Evolutionary conservation across 345 rosid genomes (phyloP), one percentile per base, ranked within the genome.

Genomic region (Excoecaria cochinchinensis): DNA sequence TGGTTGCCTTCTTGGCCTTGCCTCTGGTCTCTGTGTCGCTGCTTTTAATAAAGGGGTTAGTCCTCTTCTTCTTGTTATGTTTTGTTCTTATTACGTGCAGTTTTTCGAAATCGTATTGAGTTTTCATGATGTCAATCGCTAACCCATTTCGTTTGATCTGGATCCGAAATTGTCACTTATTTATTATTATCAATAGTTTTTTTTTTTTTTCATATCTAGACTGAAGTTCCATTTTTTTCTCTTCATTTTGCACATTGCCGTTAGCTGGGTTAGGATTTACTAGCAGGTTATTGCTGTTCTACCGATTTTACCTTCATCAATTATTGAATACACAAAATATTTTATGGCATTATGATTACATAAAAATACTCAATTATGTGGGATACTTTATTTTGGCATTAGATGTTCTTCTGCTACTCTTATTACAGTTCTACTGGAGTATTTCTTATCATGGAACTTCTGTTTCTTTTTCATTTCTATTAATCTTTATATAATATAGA

Each of bases 1-100:
- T 67, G 92, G 98, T 3, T 91, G 97, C 84, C 91, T 95, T 66
- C 90, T 95, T 25, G 97, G 97, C 59, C 92, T 95, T 25, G 95
- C 97, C 70, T 87, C 97, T 38, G 99, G 98, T 70, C 86, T 95
- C 61, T 91, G 88, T 51, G 99, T 95, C 5, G 97, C 99, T n/a
- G 94, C 90, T 17, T 95, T 95, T 83, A 92, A 88, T 71, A 86
- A 84, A 67, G 97, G 97, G 88, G 99, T 94, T 76, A 19, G 89
- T 40, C 71, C 40, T 56, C 57, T 22, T 74, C 47, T 51, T 48
- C 22, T 31, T 19, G 3, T 61, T 6, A 50, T 4, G 25, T 21
- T 5, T 50, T 21, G 38, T 24, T 14, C 21, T 59, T 48, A 22
- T 8, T 22, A 24, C 15, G 24, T 55, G 31, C 13, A 53, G 5